These are phyloP conservation scores for Aureobasidium sp. DNA, from an alignment of 2,329 filamentous ascomycete genomes.

Conservation along the genomic window DNA sequence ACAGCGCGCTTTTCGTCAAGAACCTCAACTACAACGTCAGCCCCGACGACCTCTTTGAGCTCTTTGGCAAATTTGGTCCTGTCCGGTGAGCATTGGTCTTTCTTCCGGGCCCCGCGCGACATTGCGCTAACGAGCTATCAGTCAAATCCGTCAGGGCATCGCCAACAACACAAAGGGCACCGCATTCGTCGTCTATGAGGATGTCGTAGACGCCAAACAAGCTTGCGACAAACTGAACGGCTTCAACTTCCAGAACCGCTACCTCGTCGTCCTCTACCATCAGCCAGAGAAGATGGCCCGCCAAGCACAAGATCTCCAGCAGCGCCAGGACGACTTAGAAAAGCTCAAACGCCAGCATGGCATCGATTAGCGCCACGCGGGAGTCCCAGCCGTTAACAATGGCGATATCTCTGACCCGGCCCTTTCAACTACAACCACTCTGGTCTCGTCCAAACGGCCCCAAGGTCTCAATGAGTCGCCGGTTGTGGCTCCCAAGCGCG, in stretches of 20 bases:
- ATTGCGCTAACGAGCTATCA: constrained; percentile 31
- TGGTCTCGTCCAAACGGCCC: constrained; percentile 1
- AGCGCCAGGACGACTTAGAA: constrained; percentile 94
- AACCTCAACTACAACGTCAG: constrained; percentile 99
- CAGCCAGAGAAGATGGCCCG: constrained; percentile 72
- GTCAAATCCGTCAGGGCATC: constrained; percentile 97
- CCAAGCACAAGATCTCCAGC: constrained; percentile 87
- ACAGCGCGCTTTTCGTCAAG: constrained; percentile 98
- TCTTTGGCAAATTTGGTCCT: constrained; percentile 95
- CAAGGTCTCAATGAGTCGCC: constrained; percentile 4
- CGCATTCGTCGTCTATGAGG: constrained; percentile 98
- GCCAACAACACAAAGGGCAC: constrained; percentile 96
- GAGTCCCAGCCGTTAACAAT: constrained; percentile 19
- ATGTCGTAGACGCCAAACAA: constrained; percentile 97
- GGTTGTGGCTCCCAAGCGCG: constrained; percentile 15
- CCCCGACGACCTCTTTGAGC: constrained; percentile 93
- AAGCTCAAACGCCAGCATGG: constrained; percentile 95
- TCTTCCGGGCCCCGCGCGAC: constrained; percentile 19
- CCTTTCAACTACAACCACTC: constrained; percentile 5
- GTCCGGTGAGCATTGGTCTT: constrained; percentile 61
- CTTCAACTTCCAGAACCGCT: constrained; percentile 99
- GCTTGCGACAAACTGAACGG: constrained; percentile 99
- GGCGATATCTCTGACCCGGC: not conserved
- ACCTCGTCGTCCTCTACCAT: constrained; percentile 81
- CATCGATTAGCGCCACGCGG: constrained; percentile 50